These are phyloP conservation scores for Rhexocercosporidium sp. DNA, from an alignment of 2,329 filamentous ascomycete genomes.

Conservation along the genomic window DNA sequence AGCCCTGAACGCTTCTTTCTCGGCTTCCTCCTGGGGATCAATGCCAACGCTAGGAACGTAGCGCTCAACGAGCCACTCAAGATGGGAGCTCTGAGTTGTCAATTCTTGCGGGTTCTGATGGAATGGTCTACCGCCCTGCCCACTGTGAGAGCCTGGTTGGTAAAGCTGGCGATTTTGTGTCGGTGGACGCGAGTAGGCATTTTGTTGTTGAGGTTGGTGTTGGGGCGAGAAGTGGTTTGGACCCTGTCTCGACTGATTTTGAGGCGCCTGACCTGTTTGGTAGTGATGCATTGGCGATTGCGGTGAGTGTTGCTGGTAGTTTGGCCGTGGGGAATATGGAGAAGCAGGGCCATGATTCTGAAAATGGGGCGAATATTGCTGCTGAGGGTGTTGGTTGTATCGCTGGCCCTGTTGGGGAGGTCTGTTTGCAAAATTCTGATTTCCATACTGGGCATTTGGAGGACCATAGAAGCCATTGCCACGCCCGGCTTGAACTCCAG, in stretches of 20 bases:
- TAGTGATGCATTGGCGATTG: slow-evolving; percentile 42
- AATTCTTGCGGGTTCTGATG: slow-evolving; percentile 49
- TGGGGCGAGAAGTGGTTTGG: slow-evolving; percentile 12
- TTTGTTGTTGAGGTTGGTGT: slow-evolving; percentile 15
- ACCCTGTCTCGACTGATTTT: slow-evolving; percentile 24
- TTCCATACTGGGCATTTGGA: slow-evolving; percentile 3
- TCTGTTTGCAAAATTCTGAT: slow-evolving; percentile 2
- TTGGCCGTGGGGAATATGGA: slow-evolving; percentile 28
- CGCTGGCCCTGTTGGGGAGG: slow-evolving; percentile 29
- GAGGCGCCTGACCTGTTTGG: slow-evolving; percentile 21
- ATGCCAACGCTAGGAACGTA: slow-evolving; percentile 57
- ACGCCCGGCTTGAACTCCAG: slow-evolving; percentile 40
- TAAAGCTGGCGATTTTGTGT: slow-evolving; percentile 41
- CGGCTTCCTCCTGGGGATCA: slow-evolving; percentile 62
- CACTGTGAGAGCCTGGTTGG: slow-evolving; percentile 32
- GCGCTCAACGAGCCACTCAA: slow-evolving; percentile 54
- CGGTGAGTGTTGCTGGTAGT: slow-evolving; percentile 31
- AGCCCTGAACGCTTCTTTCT: slow-evolving; percentile 74
- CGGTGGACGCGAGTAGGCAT: slow-evolving; percentile 24
- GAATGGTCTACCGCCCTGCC: slow-evolving; percentile 27
- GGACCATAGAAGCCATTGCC: slow-evolving; percentile 19
- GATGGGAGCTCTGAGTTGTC: slow-evolving; percentile 51
- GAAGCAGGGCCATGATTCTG: slow-evolving; percentile 27
- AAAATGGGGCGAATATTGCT: slow-evolving; percentile 32
- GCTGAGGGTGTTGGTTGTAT: slow-evolving; percentile 25